These are phyloP conservation scores for Paecilomyces variotii DNA, from an alignment of 2,329 filamentous ascomycete genomes.

Conservation along the genomic window DNA sequence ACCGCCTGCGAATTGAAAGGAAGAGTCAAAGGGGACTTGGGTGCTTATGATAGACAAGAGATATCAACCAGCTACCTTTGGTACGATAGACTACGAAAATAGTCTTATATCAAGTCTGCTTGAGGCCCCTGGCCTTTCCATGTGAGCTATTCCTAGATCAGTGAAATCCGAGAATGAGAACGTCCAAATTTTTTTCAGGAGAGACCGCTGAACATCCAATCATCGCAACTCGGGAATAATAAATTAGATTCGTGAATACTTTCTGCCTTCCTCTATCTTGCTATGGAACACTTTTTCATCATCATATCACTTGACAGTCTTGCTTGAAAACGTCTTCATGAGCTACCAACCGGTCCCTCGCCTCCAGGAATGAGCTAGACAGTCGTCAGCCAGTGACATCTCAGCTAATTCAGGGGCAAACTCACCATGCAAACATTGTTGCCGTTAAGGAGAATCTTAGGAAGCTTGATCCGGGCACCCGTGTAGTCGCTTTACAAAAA, in stretches of 20 bases:
- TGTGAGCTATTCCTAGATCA: no score
- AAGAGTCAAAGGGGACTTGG: no score
- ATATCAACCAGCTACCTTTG: no score
- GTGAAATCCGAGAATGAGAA: no score
- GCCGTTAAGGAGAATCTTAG: slow-evolving; percentile 92
- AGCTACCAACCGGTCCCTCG: slow-evolving; percentile 52
- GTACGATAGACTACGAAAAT: no score
- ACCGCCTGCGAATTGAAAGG: no score
- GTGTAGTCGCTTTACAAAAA: slow-evolving; percentile 65
- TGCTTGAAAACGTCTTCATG: neutral
- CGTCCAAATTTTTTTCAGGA: neutral
- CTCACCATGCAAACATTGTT: slow-evolving; percentile 99
- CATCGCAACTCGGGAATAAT: neutral
- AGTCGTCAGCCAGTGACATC: slow-evolving; percentile 1
- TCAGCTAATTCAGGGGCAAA: neutral
- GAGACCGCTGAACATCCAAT: neutral
- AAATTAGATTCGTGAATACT: neutral
- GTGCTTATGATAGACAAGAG: no score
- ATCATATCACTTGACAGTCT: neutral
- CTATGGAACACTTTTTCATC: neutral
- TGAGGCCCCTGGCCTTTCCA: no score
- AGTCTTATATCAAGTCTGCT: no score
- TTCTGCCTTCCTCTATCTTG: neutral
- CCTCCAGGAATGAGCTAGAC: slow-evolving; percentile 67
- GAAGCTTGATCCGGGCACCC: slow-evolving; percentile 76